These are phyloP conservation scores for Ceratocystis lukuohia DNA, from an alignment of 2,329 filamentous ascomycete genomes.

Conservation along the genomic window DNA sequence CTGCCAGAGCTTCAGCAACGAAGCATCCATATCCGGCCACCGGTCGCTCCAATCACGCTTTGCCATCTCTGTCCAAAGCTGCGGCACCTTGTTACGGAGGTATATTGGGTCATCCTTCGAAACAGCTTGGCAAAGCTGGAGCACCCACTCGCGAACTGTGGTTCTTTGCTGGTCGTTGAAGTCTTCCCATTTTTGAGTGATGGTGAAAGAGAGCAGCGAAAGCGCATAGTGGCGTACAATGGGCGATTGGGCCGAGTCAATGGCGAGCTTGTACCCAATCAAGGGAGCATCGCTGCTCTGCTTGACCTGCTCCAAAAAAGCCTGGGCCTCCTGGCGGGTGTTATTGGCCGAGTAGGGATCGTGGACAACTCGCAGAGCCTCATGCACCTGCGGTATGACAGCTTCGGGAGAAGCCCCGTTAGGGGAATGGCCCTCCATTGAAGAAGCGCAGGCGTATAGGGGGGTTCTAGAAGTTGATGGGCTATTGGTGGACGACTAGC, in stretches of 20 bases:
- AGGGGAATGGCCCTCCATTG: slow-evolving; percentile 21
- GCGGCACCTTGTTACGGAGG: slow-evolving; percentile 82
- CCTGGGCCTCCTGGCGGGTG: slow-evolving; percentile 66
- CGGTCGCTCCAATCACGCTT: slow-evolving; percentile 86
- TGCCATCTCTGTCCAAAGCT: slow-evolving; percentile 88
- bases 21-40: slow-evolving; percentile 88
- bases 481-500: not conserved
- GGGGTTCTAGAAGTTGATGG: not conserved
- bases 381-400: slow-evolving; percentile 56
- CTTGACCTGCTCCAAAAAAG: slow-evolving; percentile 79
- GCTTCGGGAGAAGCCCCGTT: slow-evolving; percentile 30
- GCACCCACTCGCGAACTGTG: slow-evolving; percentile 60
- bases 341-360: slow-evolving; percentile 68
- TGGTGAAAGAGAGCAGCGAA: slow-evolving; percentile 77
- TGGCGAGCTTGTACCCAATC: slow-evolving; percentile 72
- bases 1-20: slow-evolving; percentile 75
- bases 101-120: slow-evolving; percentile 63
- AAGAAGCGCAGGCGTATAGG: not conserved
- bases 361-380: slow-evolving; percentile 80
- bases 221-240: slow-evolving; percentile 88
- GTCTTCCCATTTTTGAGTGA: slow-evolving; percentile 71
- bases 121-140: slow-evolving; percentile 62
- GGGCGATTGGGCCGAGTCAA: slow-evolving; percentile 58
- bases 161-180: slow-evolving; percentile 55
- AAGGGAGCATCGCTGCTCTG: slow-evolving; percentile 63